Conservation (phyloP, 139 green algal species). For the Micromonas pusilla region DNA sequence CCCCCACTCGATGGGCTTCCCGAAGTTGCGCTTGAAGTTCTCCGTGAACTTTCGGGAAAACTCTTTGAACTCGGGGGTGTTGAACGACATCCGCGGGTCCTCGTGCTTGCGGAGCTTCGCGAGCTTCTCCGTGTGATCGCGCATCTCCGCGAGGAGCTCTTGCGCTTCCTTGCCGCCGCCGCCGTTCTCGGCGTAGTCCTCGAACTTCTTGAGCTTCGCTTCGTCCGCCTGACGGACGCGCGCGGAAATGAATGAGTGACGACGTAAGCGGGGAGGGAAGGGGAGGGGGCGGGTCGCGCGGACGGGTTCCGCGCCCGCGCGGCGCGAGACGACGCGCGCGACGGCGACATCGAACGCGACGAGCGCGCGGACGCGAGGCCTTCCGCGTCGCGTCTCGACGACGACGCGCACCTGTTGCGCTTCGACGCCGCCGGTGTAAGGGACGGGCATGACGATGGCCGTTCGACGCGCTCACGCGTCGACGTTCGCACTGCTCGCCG, state of each 20-base stretch:
- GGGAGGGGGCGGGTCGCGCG: background rate
- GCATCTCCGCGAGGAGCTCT: conserved; percentile 74
- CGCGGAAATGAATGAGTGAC: no score
- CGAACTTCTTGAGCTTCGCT: conserved; percentile 52
- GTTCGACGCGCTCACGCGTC: no score
- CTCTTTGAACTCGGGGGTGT: conserved; percentile 91
- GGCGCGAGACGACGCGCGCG: no score
- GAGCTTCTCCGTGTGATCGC: conserved; percentile 77
- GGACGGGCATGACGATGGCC: no score
- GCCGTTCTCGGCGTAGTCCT: conserved; percentile 58
- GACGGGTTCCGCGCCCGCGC: no score
- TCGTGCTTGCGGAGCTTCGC: conserved; percentile 73
- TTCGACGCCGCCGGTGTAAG: no score
- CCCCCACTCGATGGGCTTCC: conserved; percentile 75
- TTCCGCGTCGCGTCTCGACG: no score
- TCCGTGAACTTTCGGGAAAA: conserved; percentile 81
- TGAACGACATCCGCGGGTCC: conserved; percentile 84
- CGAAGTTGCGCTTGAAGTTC: conserved; percentile 91
- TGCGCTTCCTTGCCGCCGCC: conserved; percentile 50
- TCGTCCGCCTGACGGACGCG: conserved; percentile 23
- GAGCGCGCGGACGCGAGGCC: no score
- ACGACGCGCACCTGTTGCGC: no score
- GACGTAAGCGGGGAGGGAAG: background rate
- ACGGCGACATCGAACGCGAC: no score
- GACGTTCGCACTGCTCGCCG: no score